Base-by-base conservation (phyloP, 2,329 filamentous ascomycete genomes). In the Hymenoscyphus fraxineus region DNA sequence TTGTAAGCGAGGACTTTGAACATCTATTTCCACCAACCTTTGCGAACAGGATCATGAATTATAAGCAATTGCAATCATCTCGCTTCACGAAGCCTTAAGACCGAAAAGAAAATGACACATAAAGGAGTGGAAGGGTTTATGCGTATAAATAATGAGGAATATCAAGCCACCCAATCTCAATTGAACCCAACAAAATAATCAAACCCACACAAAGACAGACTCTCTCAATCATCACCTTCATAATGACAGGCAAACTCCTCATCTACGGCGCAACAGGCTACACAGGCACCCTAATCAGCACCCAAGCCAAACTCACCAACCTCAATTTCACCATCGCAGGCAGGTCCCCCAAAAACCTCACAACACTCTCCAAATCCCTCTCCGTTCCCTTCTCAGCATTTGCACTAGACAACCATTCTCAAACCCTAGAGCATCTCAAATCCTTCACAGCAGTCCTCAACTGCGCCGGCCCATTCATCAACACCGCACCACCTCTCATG, bases 301-400 rank as follows among this genome's bases (percentile, higher is more conserved):
- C 13, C 47, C 47, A 54, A 27, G 47, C 47, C 22, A 54, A 54
- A 13, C 22, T 22, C 13, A 12, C 22, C 47, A 91, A 91, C 75
- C 88, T 90, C 72, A 85, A 86, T 73, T 27, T 54, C 19, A 54
- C 47, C 22, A 54, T 54, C 22, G 47, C 47, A 0, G n/a, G 47
- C 7, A 9, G 47, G 22, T 6, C 10, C 19, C 19, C 47, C 19
- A 19, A 27, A 12, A 54, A 54, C 15, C 47, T 54, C 47, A 5
- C n/a, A 10, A 13, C 47, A 19, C 47, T 54, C 7, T 19, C 47
- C 9, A 27, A 19, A 19, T 12, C 22, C 4, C 47, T 54, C 3
- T 54, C 47, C 7, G 47, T 54, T 7, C 47, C 47, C 19, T 27
- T 27, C 19, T 22, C 22, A 0, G 19, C 22, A 12, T 54, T 54